Evolutionary conservation across 352 stramenopile species (phyloP), one percentile per base, ranked within the genome.

Genomic region (Pelagophyceae sp.): DNA sequence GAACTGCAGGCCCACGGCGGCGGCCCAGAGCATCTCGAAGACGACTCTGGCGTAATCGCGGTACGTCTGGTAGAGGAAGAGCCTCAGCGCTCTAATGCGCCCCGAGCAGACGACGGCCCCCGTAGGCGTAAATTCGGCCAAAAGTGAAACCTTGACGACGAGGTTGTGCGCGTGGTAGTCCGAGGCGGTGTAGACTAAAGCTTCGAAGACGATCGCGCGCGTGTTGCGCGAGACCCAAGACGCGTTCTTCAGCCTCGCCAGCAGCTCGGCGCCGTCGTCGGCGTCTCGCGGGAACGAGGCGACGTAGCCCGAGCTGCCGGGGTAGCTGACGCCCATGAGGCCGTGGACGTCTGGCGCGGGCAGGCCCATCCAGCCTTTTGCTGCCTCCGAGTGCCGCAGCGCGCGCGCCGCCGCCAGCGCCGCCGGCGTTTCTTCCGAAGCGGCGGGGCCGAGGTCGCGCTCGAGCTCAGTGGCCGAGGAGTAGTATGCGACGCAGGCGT

Each of bases 41-140:
- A 40, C 64, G 19, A n/a, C 32, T 19, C 64, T 19, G 15, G 40
- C 20, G 35, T 45, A 72, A n/a, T 72, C 64, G 29, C 64, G 64
- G 20, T 25, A 72, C 31, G 64, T 72, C 32, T 50, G 11, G 35
- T 72, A 72, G 15, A 72, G 64, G 31, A 38, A 72, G 64, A 72
- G 31, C 6, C 64, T 19, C 29, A 50, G 3, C 11, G 64, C 31
- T 3, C 35, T 19, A 19, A 72, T 50, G 64, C n/a, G 64, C 6
- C 64, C 64, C 11, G 32, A 51, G 32, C 32, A 51, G 15, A 72
- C n/a, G 31, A 72, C 64, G 64, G 64, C 64, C 19, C 64, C 64
- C 31, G 64, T 72, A 19, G 64, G 64, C 31, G 64, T 51, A 32
- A 72, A 72, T n/a, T 72, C 64, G 64, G 64, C 64, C 11, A 27